Percentiles rank a stretch among this genome's conserved stretches.
phyloP scores from a whole-genome alignment of 108 stramenopile genomes.

The Parietichytrium sp. region DNA sequence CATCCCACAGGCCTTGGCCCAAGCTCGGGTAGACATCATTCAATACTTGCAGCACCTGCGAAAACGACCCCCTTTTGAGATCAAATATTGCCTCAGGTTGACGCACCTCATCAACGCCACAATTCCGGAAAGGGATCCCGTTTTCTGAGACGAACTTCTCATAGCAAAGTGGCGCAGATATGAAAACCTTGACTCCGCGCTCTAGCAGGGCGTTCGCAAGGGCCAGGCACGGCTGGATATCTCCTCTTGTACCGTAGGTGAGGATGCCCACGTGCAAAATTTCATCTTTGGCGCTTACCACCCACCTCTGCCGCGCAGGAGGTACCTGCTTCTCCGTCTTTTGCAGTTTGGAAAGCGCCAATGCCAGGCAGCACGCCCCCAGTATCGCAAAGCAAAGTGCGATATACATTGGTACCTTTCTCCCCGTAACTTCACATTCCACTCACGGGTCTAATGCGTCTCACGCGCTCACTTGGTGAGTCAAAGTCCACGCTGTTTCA shows the following conservation, averaged over 20 bases:
- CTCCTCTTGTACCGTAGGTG: constrained; percentile 40
- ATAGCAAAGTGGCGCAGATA: not conserved
- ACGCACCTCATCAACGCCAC: not conserved
- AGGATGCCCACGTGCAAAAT: not conserved
- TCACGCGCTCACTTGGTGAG: too few relatives aligned
- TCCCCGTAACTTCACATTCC: too few relatives aligned
- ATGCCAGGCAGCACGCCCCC: too few relatives aligned
- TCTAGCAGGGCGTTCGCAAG: not conserved
- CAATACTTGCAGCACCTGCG: constrained; percentile 18
- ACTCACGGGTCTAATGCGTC: too few relatives aligned
- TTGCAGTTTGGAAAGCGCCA: too few relatives aligned
- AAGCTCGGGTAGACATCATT: not conserved
- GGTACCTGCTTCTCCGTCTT: not conserved
- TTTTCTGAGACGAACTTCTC: not conserved
- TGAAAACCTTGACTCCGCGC: not conserved
- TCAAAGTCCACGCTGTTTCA: too few relatives aligned
- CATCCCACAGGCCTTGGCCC: not conserved
- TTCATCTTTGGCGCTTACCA: not conserved
- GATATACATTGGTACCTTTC: too few relatives aligned
- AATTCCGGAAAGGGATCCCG: not conserved
- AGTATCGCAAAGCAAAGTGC: too few relatives aligned
- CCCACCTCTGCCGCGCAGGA: not conserved
- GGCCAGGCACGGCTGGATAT: constrained; percentile 34
- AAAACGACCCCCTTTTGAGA: not conserved
- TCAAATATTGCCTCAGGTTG: constrained; percentile 16